Evolutionary conservation across 2,329 filamentous ascomycete species (phyloP), one percentile per base, ranked within the genome.

Genomic region (Cladosporium sp.): DNA sequence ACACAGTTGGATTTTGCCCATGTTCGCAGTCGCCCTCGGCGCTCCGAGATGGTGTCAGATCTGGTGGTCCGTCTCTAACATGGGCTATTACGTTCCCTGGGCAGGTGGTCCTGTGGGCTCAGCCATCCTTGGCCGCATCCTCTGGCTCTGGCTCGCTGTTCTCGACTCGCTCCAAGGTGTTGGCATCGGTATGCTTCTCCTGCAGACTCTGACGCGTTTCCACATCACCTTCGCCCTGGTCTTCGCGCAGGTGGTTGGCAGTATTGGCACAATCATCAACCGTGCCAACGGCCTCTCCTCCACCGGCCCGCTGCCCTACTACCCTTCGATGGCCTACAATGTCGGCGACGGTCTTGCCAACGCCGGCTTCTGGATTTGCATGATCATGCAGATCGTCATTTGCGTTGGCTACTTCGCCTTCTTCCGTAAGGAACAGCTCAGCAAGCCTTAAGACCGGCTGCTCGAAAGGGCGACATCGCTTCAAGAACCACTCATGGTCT

Each of bases 81-180:
- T 86, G 60, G 85, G 83, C 3, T 73, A 79, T 25, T 87, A 81
- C 66, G 71, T 88, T 2, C 85, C 85, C 2, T 87, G 84, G 84
- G 81, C 81, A 6, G 82, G 82, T 37, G 73, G 74, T 2, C 78
- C 80, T 17, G 70, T 81, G 0, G 75, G 78, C 7, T 78, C 80
- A 3, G 82, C 85, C 0, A 68, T 87, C 0, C 70, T 83, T 8
- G 81, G 82, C 1, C 76, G 85, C 40, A 73, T 76, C 56, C 71
- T 87, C 4, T 88, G 85, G 85, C 76, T 88, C 10, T 88, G 85
- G 84, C 78, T 88, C 0, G 85, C 85, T 39, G 78, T 87, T 4
- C 74, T 88, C 9, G 85, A 88, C 63, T 78, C 82, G 9, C 72
- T 88, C 6, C 85, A 88, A 68, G 83, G 84, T 37, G 80, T 87